Evolutionary conservation across 1,284 basidiomycete species (phyloP).

Genomic region (Waitea zeae): DNA sequence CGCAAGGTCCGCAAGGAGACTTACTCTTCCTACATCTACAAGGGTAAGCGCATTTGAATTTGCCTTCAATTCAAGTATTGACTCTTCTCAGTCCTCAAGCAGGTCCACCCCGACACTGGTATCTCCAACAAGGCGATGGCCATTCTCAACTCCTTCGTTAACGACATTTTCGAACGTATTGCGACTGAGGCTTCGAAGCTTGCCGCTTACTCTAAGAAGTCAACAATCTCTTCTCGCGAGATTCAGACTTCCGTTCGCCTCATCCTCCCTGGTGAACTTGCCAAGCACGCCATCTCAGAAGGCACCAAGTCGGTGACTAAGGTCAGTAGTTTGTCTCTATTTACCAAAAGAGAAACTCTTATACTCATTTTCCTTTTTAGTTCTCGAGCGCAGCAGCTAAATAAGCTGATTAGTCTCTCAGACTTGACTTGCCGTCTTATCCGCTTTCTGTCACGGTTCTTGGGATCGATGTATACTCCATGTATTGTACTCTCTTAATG

Average conservation of each 20-base stretch:
- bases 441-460: no score
- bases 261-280: slow-evolving; percentile 78
- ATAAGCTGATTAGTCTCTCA: no score
- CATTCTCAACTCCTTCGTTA: slow-evolving; percentile 86
- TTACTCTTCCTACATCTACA: slow-evolving; percentile 91
- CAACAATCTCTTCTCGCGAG: slow-evolving; percentile 87
- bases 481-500: no score
- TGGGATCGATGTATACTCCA: no score
- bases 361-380: no score
- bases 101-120: slow-evolving; percentile 94
- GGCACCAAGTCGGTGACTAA: slow-evolving; percentile 40
- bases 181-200: slow-evolving; percentile 85
- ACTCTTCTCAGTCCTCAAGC: slow-evolving; percentile 51
- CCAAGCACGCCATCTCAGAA: slow-evolving; percentile 70
- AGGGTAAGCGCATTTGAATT: slow-evolving; percentile 43
- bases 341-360: no score
- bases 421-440: no score
- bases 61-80: slow-evolving; percentile 3
- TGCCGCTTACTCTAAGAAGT: slow-evolving; percentile 86
- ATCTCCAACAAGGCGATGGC: slow-evolving; percentile 97
- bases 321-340: no score
- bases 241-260: slow-evolving; percentile 86
- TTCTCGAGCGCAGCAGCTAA: not conserved
- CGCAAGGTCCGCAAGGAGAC: slow-evolving; percentile 84
- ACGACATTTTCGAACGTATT: slow-evolving; percentile 89